Evolutionary conservation across 345 rosid species (phyloP), one percentile per base, ranked within the genome.

Genomic region (Ailanthus altissimus): DNA sequence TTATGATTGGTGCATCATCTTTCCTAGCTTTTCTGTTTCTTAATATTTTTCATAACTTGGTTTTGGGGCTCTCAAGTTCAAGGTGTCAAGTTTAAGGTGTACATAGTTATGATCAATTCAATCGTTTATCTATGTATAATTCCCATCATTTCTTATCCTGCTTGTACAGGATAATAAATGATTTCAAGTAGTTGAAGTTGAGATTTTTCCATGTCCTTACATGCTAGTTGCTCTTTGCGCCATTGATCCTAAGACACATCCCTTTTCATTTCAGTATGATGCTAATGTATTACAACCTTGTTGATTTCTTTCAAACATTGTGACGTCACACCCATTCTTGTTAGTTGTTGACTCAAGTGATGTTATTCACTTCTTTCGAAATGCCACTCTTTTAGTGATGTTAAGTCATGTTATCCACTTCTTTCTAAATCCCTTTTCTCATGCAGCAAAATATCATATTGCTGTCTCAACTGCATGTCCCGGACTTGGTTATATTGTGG

Each of bases 391-490:
- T 32, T 1, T 32, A 32, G 3, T 32, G 38, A 32, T 32, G 38
- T 53, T 70, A 60, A 47, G 12, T 26, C 46, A 28, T 18, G 38
- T 28, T 20, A 23, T 32, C 62, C 9, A 67, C 72, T 54, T 72
- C 20, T 51, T 64, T 15, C 26, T 57, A 51, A 74, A 11, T 53
- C 75, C 11, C 9, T 75, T 68, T 75, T 81, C 14, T 75, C 74
- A 56, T 81, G 89, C 97, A 96, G 99, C 97, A 67, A 96, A 93
- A 78, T 96, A 92, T 64, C 98, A 96, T 84, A 91, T 93, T 78
- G 98, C 99, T 40, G 80, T 96, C 84, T 96, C 99, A 70, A 96
- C 98, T 23, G 98, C 98, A 45, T 96, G 99, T 73, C 85, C 89
- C 40, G 98, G 97, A 54, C 98, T 96, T 80, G 99, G 93, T 77